phyloP scores from a whole-genome alignment of 2,329 filamentous ascomycete species.

The Stagonosporopsis vannaccii region DNA sequence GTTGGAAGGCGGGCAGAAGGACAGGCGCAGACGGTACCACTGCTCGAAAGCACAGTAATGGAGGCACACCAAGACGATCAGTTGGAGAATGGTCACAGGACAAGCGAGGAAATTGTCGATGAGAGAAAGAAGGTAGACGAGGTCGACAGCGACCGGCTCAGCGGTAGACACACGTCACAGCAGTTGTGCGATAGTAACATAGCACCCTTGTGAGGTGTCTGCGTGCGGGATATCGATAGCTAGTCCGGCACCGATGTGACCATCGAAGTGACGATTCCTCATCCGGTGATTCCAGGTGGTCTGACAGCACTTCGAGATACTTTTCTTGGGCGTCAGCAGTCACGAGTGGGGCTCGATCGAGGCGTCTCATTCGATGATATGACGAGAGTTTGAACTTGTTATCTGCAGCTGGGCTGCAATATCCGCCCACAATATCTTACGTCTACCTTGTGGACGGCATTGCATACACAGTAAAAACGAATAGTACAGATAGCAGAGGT shows the following conservation, averaged over 20 bases:
- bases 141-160: background rate
- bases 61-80: background rate
- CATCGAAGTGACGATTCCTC: background rate
- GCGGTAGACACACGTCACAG: too few relatives aligned
- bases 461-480: background rate
- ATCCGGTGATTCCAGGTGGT: background rate
- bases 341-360: constrained; percentile 4
- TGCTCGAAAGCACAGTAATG: background rate
- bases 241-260: background rate
- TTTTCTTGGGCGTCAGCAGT: background rate
- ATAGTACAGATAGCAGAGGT: background rate
- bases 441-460: background rate
- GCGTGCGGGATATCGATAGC: background rate
- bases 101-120: background rate
- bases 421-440: background rate
- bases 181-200: background rate
- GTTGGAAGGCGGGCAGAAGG: background rate
- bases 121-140: background rate
- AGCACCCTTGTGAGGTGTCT: background rate
- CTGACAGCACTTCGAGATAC: background rate
- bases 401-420: background rate
- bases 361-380: background rate
- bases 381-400: background rate
- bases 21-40: background rate
- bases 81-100: background rate